phyloP scores from a whole-genome alignment of 1,284 basidiomycete genomes.

The Cutaneotrichosporon sp. region DNA sequence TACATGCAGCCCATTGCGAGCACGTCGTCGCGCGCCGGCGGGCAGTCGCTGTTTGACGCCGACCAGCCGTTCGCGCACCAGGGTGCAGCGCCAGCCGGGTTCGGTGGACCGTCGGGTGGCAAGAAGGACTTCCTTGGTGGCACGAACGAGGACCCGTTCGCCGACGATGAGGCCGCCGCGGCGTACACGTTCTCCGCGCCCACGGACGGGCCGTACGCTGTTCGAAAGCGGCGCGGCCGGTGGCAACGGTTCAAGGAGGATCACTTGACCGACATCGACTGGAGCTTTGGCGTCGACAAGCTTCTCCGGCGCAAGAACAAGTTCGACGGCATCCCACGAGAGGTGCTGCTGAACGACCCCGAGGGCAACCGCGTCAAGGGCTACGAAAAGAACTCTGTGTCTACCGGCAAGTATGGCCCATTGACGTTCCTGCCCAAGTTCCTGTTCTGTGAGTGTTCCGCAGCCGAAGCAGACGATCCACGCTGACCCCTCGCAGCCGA shows the following conservation, averaged over 20 bases:
- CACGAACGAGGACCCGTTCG: constrained; percentile 34
- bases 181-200: constrained; percentile 47
- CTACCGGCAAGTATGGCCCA: constrained; percentile 93
- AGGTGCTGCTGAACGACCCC: constrained; percentile 70
- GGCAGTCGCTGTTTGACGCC: constrained; percentile 32
- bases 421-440: constrained; percentile 92
- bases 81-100: constrained; percentile 21
- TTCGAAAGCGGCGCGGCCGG: constrained; percentile 28
- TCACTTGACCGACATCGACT: constrained; percentile 49
- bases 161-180: constrained; percentile 45
- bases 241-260: constrained; percentile 46
- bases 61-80: constrained; percentile 41
- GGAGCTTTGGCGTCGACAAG: constrained; percentile 48
- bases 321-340: constrained; percentile 51
- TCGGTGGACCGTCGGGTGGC: neutral
- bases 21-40: constrained; percentile 25
- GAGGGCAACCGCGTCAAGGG: constrained; percentile 59
- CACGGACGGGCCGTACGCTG: constrained; percentile 32
- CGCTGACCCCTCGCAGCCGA: constrained; percentile 30
- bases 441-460: constrained; percentile 67
- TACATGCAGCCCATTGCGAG: constrained; percentile 42
- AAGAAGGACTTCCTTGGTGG: constrained; percentile 1
- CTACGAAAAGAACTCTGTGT: constrained; percentile 81
- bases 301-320: constrained; percentile 46
- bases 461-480: neutral